Base-by-base conservation (phyloP, 345 rosid species). In the Capsella bursapastoris region DNA sequence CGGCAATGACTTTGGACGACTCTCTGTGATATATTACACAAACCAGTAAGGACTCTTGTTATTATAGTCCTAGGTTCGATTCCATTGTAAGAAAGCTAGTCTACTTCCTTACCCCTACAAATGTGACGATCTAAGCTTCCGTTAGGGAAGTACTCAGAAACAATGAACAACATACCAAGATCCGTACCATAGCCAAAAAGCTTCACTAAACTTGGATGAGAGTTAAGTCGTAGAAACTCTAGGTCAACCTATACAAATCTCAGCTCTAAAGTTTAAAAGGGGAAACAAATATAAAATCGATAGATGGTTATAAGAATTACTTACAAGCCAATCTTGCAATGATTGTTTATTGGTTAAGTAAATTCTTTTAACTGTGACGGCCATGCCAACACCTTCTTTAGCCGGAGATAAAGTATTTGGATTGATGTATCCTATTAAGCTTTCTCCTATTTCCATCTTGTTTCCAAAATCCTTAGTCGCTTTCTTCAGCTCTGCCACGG, bases 251-350 rank as follows among this genome's bases (percentile, higher is more conserved):
- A 22, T 63, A 63, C 28, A 63, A 44, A 8, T 8, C 8, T 44
- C 53, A 44, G 40, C 1, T 45, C 9, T 25, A 32, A 5, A 3
- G 0, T 29, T 22, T 22, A 22, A 22, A 22, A 22, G 0, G 32
- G 32, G 32, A 0, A 29, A 29, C 5, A 0, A 29, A 29, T 29
- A 22, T 22, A 22, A 22, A 22, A 22, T 22, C 25, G 25, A 22
- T 22, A 22, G 25, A 22, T 22, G 25, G 0, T 32, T 32, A 32
- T 14, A 22, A 61, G 32, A 3, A 11, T 13, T 8, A 61, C 68
- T 63, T 63, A 63, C 68, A 63, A 28, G 68, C 68, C 68, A 63
- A 1, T 63, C 9, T 44, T 43, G 67, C 38, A 63, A 63, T 44
- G 52, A 52, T 63, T 63, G 53, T 2, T 37, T 6, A 10, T 14